Percentiles rank a stretch among this genome's conserved stretches.
Conservation (phyloP, 129 eudicot species). For the Flaveria brownii region DNA sequence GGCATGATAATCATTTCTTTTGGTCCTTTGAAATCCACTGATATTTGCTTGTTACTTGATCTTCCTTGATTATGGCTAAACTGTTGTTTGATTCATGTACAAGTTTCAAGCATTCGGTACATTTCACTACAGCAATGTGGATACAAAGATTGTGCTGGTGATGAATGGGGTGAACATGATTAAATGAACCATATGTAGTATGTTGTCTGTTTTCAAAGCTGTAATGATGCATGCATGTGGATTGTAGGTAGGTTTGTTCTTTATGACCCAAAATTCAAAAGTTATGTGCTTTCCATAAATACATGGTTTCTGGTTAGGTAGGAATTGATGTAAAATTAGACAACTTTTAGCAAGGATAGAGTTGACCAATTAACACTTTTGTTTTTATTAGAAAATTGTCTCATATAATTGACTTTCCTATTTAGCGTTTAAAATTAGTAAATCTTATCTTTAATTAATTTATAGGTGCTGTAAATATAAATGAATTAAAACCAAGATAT, state of each 20-base stretch:
- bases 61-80: conserved; percentile 1
- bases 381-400: too few species aligned
- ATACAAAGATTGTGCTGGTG: conserved; percentile 5
- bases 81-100: neutral
- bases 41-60: conserved; percentile 17
- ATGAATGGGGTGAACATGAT: conserved; percentile 11
- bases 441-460: neutral
- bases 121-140: neutral
- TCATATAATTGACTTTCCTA: too few species aligned
- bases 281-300: conserved; percentile 24
- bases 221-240: conserved; percentile 8
- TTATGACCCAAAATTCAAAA: conserved; percentile 21
- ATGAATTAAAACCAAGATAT: too few species aligned
- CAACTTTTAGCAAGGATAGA: neutral
- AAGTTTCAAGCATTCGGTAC: neutral
- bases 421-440: neutral
- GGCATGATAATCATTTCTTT: neutral
- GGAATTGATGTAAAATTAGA: neutral
- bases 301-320: conserved; percentile 23
- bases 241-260: neutral
- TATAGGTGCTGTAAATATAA: neutral
- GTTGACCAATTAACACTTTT: too few species aligned
- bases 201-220: conserved; percentile 13
- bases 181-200: conserved; percentile 18
- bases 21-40: neutral